Conservation (phyloP, 75 land plant genomes). For the Picea sitchensis region DNA sequence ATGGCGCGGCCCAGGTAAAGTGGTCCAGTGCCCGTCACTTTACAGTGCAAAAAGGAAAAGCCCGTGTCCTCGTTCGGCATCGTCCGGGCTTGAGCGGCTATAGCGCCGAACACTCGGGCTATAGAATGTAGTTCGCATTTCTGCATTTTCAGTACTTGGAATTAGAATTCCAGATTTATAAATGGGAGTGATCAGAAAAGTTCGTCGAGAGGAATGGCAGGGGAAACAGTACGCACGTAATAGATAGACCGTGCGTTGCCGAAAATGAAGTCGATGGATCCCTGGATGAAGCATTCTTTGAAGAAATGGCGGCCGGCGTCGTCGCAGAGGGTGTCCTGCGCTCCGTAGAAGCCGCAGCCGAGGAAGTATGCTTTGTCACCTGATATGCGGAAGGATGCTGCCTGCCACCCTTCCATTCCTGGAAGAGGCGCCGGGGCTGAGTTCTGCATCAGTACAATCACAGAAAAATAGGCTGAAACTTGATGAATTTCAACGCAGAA, state of each 20-base stretch:
- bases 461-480: neutral
- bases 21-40: conserved; percentile 8
- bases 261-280: conserved; percentile 42
- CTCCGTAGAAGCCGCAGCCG: conserved; percentile 33
- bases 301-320: conserved; percentile 36
- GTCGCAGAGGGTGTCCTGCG: conserved; percentile 43
- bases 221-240: conserved; percentile 4
- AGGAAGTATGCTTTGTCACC: conserved; percentile 40
- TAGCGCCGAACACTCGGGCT: conserved; percentile 10
- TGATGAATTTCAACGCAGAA: neutral
- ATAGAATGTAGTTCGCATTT: conserved; percentile 20
- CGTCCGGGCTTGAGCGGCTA: conserved; percentile 21
- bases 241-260: conserved; percentile 33
- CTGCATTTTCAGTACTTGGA: neutral
- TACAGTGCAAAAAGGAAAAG: conserved; percentile 19
- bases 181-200: neutral
- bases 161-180: neutral
- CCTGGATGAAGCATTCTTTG: conserved; percentile 36
- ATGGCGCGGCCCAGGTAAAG: conserved; percentile 27
- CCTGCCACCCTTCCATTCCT: conserved; percentile 32
- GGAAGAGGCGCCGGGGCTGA: conserved; percentile 29
- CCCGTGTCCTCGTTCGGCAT: conserved; percentile 16
- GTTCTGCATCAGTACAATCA: conserved; percentile 14
- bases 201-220: neutral
- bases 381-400: conserved; percentile 24